Conservation (phyloP, 2,329 filamentous ascomycete species). For the Aspergillus clavatus region DNA sequence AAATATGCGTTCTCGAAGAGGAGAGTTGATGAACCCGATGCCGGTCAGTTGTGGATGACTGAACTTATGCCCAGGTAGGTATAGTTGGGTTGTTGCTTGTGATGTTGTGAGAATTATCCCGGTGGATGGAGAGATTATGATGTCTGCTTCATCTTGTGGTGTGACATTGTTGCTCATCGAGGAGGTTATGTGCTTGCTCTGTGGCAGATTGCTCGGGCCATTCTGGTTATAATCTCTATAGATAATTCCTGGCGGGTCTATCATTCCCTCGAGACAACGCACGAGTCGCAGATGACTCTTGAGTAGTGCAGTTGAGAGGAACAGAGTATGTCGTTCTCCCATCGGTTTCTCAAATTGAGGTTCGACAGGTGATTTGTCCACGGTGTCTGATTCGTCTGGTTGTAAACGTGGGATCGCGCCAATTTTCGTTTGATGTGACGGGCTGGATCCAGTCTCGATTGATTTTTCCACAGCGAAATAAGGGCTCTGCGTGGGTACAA, state of each 20-base stretch:
- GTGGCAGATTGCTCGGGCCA: not conserved
- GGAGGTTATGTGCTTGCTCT: not conserved
- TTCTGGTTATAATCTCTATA: slow-evolving; percentile 23
- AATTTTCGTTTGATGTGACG: too few species aligned
- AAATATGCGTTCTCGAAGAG: slow-evolving; percentile 54
- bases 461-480: slow-evolving; percentile 18
- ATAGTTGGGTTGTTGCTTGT: slow-evolving; percentile 66
- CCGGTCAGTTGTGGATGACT: not conserved
- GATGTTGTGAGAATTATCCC: slow-evolving; percentile 68
- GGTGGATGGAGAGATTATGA: slow-evolving; percentile 63
- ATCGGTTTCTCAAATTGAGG: not conserved
- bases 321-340: slow-evolving; percentile 23
- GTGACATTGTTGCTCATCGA: not conserved
- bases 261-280: slow-evolving; percentile 14
- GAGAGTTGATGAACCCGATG: slow-evolving; percentile 28
- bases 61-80: slow-evolving; percentile 57
- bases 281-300: slow-evolving; percentile 22
- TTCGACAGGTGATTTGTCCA: too few species aligned
- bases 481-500: slow-evolving; percentile 21
- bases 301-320: slow-evolving; percentile 24
- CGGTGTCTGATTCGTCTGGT: not conserved
- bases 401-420: too few species aligned
- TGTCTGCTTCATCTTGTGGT: slow-evolving; percentile 49
- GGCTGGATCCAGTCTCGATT: not conserved
- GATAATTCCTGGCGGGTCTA: slow-evolving; percentile 13